Percentiles rank a stretch among this genome's conserved stretches.
phyloP scores from a whole-genome alignment of 2,329 filamentous ascomycete species.

The Ilyonectria robusta region DNA sequence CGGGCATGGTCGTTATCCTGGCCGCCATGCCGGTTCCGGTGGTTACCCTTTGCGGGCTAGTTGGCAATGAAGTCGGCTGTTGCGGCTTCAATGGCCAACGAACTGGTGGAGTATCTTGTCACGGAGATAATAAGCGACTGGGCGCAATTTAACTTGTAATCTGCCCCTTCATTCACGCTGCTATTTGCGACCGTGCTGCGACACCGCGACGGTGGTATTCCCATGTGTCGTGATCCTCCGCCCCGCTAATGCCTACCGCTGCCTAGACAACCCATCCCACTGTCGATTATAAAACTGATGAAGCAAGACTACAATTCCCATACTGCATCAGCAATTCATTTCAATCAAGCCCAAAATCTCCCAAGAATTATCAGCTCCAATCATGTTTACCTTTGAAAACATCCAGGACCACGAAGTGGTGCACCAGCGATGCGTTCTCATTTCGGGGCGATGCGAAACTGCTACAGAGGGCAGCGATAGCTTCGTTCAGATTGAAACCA shows the following conservation, averaged over 20 bases:
- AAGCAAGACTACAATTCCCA: not conserved
- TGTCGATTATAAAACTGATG: not conserved
- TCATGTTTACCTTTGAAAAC: constrained; percentile 36
- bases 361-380: not conserved
- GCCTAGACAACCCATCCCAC: not conserved
- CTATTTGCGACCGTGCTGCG: not conserved
- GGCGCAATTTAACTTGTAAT: not conserved
- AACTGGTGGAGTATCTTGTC: not conserved
- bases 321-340: not conserved
- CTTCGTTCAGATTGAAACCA: constrained; percentile 24
- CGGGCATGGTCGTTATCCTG: not conserved
- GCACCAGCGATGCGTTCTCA: constrained; percentile 35
- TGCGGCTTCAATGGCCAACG: not conserved
- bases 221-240: not conserved
- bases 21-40: not conserved
- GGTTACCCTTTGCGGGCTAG: not conserved
- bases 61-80: not conserved
- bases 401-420: constrained; percentile 35
- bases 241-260: not conserved
- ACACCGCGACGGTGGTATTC: not conserved
- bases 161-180: not conserved
- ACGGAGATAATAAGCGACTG: not conserved
- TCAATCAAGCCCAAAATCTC: not conserved
- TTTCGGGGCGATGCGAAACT: constrained; percentile 29
- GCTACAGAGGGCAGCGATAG: not conserved